phyloP scores from a whole-genome alignment of 1,284 basidiomycete genomes.

The Sanghuangporus weigelae region DNA sequence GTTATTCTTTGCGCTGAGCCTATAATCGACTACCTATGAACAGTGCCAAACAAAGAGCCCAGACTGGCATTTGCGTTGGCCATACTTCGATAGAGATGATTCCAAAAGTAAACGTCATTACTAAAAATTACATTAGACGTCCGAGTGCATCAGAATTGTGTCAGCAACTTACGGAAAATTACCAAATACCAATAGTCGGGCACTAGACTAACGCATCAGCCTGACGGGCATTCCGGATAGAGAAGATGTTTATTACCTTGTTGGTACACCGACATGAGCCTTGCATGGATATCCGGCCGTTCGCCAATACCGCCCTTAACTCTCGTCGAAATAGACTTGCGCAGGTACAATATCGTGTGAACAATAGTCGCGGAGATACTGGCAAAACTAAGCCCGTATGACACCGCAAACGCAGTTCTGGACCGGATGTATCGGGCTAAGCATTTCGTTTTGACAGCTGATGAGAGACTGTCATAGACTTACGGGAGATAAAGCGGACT shows the following conservation, averaged over 20 bases:
- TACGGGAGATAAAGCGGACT: conserved; percentile 60
- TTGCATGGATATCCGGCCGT: conserved; percentile 81
- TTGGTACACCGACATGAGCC: conserved; percentile 76
- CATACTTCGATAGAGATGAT: conserved; percentile 47
- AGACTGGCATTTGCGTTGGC: conserved; percentile 38
- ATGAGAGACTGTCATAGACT: neutral
- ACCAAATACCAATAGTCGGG: conserved; percentile 71
- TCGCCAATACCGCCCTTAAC: conserved; percentile 61
- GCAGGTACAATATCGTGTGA: conserved; percentile 80
- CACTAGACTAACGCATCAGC: conserved; percentile 29
- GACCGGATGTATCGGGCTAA: neutral
- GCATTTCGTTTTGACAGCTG: neutral
- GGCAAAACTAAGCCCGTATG: conserved; percentile 59
- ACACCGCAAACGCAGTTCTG: conserved; percentile 52
- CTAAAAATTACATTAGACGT: neutral
- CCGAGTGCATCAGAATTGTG: neutral
- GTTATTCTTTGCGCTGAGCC: neutral
- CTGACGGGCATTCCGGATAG: neutral
- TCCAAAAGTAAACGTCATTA: conserved; percentile 42
- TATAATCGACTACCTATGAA: conserved; percentile 32
- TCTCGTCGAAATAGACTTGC: conserved; percentile 69
- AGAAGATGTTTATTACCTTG: conserved; percentile 28
- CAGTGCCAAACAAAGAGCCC: conserved; percentile 45
- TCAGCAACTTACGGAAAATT: conserved; percentile 34
- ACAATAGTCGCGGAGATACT: conserved; percentile 59